phyloP scores from a whole-genome alignment of 768 basidiomycete species.

The Lentinula raphanica region DNA sequence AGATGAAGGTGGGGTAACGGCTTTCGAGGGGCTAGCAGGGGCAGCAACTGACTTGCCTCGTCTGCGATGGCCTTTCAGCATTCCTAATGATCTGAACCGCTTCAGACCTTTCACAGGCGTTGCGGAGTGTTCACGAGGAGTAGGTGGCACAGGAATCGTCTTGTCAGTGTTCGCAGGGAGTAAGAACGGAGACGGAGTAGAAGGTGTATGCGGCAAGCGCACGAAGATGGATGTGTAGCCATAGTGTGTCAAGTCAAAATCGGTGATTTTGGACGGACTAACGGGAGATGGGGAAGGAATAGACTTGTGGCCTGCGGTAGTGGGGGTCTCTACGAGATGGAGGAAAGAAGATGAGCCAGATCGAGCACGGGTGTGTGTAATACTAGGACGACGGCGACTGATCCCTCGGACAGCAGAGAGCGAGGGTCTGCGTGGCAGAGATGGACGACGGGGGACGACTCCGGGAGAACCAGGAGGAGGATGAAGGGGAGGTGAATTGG shows the following conservation, averaged over 20 bases:
- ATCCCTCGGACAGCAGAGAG: constrained; percentile 3
- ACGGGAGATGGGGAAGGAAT: constrained; percentile 11
- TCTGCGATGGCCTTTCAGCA: not conserved
- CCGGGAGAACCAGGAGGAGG: constrained; percentile 13
- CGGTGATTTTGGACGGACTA: constrained; percentile 21
- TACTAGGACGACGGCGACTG: not conserved
- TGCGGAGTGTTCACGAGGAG: not conserved
- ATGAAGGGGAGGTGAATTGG: constrained; percentile 9
- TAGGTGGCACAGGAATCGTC: not conserved
- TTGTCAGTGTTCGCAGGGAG: not conserved
- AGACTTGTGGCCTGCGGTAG: constrained; percentile 29
- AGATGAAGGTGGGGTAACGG: not conserved
- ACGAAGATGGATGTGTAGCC: constrained; percentile 42
- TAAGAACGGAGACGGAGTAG: constrained; percentile 4
- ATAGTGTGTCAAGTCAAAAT: constrained; percentile 31
- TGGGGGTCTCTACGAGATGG: constrained; percentile 20
- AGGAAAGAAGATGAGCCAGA: constrained; percentile 19
- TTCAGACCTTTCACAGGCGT: not conserved
- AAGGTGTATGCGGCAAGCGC: constrained; percentile 29
- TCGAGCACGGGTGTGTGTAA: constrained; percentile 19
- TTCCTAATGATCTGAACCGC: not conserved
- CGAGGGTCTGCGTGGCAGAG: constrained; percentile 24
- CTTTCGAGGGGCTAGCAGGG: not conserved
- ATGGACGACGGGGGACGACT: not conserved
- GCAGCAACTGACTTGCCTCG: constrained; percentile 1